Evolutionary conservation across 2,329 filamentous ascomycete genomes (phyloP).

Genomic region (Pseudogymnoascus sp.): DNA sequence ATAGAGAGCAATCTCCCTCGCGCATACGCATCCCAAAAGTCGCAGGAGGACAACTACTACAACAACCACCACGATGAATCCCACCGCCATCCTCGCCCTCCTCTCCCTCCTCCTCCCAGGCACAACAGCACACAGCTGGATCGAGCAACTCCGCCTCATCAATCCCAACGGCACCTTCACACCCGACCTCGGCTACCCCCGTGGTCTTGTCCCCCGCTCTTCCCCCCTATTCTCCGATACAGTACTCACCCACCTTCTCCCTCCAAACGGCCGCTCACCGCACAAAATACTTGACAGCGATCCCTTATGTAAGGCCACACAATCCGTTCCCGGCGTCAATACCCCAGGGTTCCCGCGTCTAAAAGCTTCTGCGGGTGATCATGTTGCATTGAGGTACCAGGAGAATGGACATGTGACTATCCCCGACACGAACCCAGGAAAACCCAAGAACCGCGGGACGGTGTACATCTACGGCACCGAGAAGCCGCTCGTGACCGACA

Average conservation of each 20-base stretch:
- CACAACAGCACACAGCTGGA: constrained; percentile 64
- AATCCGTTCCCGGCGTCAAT: constrained; percentile 9
- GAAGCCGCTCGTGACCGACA: constrained; percentile 43
- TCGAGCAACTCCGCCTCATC: constrained; percentile 65
- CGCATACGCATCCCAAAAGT: background rate
- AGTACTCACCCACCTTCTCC: constrained; percentile 35
- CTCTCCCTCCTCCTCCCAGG: background rate
- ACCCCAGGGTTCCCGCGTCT: constrained; percentile 16
- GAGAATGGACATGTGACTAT: constrained; percentile 71
- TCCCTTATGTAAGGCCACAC: background rate
- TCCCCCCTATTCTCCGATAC: constrained; percentile 46
- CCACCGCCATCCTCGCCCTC: background rate
- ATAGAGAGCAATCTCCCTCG: background rate
- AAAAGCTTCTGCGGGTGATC: constrained; percentile 48
- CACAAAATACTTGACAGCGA: constrained; percentile 53
- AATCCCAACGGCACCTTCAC: constrained; percentile 62
- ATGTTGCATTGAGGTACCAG: constrained; percentile 57
- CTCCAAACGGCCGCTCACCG: background rate
- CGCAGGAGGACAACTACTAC: background rate
- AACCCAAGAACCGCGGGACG: constrained; percentile 59
- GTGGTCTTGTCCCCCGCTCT: constrained; percentile 54
- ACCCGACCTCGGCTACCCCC: constrained; percentile 61
- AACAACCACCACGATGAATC: background rate
- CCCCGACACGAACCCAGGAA: constrained; percentile 45
- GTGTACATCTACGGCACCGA: constrained; percentile 67